Base-by-base conservation (phyloP, 768 basidiomycete species). In the Rhodosporidiobolus odoratus region DNA sequence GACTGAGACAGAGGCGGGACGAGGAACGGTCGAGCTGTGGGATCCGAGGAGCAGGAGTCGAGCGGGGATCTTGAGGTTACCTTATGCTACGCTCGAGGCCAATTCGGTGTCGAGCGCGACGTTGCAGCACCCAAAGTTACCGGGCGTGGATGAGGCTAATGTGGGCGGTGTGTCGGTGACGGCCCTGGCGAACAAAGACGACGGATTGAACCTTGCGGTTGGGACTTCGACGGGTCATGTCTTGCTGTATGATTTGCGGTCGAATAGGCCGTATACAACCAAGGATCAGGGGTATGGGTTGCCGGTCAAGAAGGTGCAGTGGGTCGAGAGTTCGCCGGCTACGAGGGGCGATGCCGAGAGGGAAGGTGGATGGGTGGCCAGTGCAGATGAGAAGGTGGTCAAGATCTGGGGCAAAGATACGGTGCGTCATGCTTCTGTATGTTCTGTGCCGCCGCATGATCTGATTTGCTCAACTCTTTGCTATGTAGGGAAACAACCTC, bases 281-380 rank as follows among this genome's bases (percentile, higher is more conserved):
- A 98, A 99, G 78, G 96, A 99, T 78, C 96, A 98, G 80, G 96
- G 96, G 0, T 98, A 98, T 75, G 95, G 95, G 1, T 81, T 97
- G 54, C 89, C 94, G 0, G 83, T 99, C 40, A 89, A 89, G 79
- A 88, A 83, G 60, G 85, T 98, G 5, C 79, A 83, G 23, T 99
- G 96, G 96, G 86, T 97, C 27, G 90, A 94, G 76, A 91, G 91
- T 43, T 90, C 90, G 17, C 78, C 74, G 12, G 86, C 83, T 62
- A 83, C 53, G n/a, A 52, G 59, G 8, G 66, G 69, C 16, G 68
- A 80, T 27, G 77, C 78, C 84, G 75, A 91, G 43, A 89, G 89
- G 3, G 91, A 91, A 58, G 89, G 90, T 56, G 89, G 91, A 1
- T 85, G 93, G 83, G 85, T 99, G 25, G 82, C 94, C 63, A 94